Conservation (phyloP, 2,329 filamentous ascomycete species). For the Neoscytalidium dimidiatum region DNA sequence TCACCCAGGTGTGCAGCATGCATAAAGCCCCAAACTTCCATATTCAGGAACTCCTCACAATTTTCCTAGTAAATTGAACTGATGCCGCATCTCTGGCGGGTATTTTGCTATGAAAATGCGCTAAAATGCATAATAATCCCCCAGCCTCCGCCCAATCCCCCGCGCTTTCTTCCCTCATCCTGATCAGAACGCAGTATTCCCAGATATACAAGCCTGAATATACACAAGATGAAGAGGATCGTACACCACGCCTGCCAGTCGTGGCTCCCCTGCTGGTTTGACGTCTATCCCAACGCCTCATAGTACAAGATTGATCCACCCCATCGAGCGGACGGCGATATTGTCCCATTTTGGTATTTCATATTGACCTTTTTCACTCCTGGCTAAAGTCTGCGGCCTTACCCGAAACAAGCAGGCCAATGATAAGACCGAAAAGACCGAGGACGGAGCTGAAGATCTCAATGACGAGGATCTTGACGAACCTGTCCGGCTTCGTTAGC, state of each 20-base stretch:
- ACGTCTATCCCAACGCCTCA: conserved; percentile 18
- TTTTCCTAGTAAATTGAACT: background rate
- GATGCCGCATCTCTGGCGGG: conserved; percentile 10
- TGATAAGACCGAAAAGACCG: conserved; percentile 92
- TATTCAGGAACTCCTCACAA: background rate
- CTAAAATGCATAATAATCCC: conserved; percentile 8
- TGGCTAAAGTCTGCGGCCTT: conserved; percentile 73
- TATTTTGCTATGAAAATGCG: conserved; percentile 16
- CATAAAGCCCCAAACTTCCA: background rate
- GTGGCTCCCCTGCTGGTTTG: background rate
- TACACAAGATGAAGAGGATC: conserved; percentile 6
- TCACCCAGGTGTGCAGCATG: background rate
- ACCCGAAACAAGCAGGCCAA: conserved; percentile 83
- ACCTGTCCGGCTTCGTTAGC: conserved; percentile 55
- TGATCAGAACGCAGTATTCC: background rate
- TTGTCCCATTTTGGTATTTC: background rate
- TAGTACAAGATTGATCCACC: conserved; percentile 2
- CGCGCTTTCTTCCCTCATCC: background rate
- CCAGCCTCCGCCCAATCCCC: background rate
- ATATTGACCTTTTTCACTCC: conserved; percentile 26
- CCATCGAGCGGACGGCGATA: conserved; percentile 4
- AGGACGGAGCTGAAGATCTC: conserved; percentile 99
- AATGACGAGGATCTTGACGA: conserved; percentile 98
- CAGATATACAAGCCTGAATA: conserved; percentile 17
- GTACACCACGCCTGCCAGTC: background rate